Evolutionary conservation across 495 filamentous ascomycete species (phyloP).

Genomic region (Aspergillus nanangensis): DNA sequence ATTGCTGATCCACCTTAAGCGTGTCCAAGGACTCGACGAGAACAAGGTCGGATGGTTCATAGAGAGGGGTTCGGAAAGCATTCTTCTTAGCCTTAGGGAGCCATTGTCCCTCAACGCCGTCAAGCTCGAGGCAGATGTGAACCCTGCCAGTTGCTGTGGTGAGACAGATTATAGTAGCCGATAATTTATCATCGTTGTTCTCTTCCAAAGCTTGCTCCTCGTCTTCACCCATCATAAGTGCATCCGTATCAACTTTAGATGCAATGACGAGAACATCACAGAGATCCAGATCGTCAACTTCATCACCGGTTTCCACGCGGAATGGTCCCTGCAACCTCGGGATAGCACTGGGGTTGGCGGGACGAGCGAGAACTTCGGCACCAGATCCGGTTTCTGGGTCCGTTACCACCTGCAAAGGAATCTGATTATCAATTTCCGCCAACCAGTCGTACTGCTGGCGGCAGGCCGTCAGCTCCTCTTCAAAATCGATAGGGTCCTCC

Average conservation of each 20-base stretch:
- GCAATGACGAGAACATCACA: conserved; percentile 57
- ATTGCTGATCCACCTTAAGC: conserved; percentile 44
- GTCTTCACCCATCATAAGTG: conserved; percentile 49
- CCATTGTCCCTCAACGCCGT: conserved; percentile 82
- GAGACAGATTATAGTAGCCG: conserved; percentile 69
- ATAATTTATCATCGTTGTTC: conserved; percentile 59
- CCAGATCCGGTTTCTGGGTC: conserved; percentile 37
- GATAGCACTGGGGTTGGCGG: conserved; percentile 62
- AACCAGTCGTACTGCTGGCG: conserved; percentile 80
- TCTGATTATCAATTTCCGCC: conserved; percentile 73
- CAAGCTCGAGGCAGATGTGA: conserved; percentile 73
- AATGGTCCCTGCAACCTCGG: conserved; percentile 86
- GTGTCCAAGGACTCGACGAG: conserved; percentile 59
- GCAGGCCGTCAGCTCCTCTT: conserved; percentile 41
- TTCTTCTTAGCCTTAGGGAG: conserved; percentile 57
- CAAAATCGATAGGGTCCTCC: conserved; percentile 52
- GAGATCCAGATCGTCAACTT: conserved; percentile 64
- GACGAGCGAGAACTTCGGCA: conserved; percentile 67
- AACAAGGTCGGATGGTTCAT: conserved; percentile 39
- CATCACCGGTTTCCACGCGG: conserved; percentile 59
- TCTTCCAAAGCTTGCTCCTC: conserved; percentile 45
- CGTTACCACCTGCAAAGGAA: conserved; percentile 40
- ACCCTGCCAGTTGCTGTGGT: conserved; percentile 68
- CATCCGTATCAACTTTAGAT: conserved; percentile 47
- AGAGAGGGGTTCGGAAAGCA: conserved; percentile 32